A percentile compares a stretch with the other conserved stretches of the same genome.
phyloP scores from a whole-genome alignment of 1,139 yeast genomes.

The Citeromyces siamensis region DNA sequence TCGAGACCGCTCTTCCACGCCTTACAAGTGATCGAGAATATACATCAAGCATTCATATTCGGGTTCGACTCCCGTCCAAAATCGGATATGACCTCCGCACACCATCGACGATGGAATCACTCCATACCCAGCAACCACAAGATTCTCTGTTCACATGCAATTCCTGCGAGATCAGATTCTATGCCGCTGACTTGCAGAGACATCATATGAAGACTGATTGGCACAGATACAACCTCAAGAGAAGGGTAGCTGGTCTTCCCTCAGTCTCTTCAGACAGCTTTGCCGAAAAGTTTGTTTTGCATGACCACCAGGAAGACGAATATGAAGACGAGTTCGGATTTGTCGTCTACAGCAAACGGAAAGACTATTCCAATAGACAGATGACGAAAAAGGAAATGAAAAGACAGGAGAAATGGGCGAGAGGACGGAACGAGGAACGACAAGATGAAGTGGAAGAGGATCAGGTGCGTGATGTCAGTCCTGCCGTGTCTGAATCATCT shows the following conservation, averaged over 20 bases:
- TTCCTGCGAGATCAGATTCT: constrained; percentile 73
- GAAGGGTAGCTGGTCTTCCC: constrained; percentile 49
- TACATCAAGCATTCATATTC: too few relatives aligned
- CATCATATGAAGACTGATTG: constrained; percentile 83
- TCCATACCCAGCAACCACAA: constrained; percentile 4
- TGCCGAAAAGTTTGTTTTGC: constrained; percentile 7
- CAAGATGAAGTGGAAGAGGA: constrained; percentile 10
- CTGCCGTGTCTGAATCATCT: constrained; percentile 47
- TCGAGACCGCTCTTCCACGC: too few relatives aligned
- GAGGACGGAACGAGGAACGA: constrained; percentile 17
- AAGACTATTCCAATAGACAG: constrained; percentile 19
- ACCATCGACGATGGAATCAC: constrained; percentile 2
- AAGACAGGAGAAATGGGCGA: constrained; percentile 23
- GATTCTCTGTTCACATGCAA: constrained; percentile 48
- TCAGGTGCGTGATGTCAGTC: constrained; percentile 29
- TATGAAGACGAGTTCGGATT: constrained; percentile 63
- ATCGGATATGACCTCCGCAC: neutral
- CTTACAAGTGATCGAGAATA: too few relatives aligned
- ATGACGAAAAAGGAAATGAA: constrained; percentile 37
- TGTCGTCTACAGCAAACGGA: constrained; percentile 21
- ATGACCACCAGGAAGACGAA: constrained; percentile 23
- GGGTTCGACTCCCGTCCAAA: too few relatives aligned
- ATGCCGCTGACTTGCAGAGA: constrained; percentile 69
- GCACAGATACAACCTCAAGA: constrained; percentile 56
- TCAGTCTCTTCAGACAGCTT: constrained; percentile 38